Conservation (phyloP, 75 land plant genomes). For the Sequoiadendron giganteum region DNA sequence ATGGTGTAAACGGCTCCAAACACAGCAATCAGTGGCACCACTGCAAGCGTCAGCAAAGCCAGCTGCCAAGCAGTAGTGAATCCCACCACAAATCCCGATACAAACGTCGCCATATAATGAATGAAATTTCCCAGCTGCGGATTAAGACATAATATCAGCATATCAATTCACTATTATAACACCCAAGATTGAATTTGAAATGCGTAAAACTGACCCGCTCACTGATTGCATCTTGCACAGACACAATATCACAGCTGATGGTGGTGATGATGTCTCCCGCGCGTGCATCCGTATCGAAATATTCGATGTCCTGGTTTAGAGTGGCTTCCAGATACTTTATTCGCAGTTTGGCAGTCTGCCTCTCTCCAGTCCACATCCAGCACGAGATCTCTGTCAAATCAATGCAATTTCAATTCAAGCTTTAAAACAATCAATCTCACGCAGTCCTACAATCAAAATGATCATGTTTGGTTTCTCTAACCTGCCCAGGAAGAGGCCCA, state of each 20-base stretch:
- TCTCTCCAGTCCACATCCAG: constrained; percentile 99
- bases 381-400: constrained; percentile 81
- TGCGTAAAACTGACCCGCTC: constrained; percentile 64
- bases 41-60: constrained; percentile 61
- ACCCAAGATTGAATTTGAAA: neutral
- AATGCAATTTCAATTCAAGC: constrained; percentile 14
- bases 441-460: neutral
- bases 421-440: neutral
- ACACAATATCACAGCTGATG: constrained; percentile 74
- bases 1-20: constrained; percentile 46
- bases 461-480: constrained; percentile 9
- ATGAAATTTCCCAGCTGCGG: constrained; percentile 55
- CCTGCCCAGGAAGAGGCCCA: constrained; percentile 96
- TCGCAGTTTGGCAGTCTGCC: constrained; percentile 87
- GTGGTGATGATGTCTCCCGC: constrained; percentile 81
- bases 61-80: constrained; percentile 59
- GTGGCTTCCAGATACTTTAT: constrained; percentile 75
- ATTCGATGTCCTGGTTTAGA: constrained; percentile 83
- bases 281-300: constrained; percentile 78
- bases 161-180: neutral
- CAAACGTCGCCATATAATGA: constrained; percentile 62
- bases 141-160: neutral
- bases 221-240: constrained; percentile 94
- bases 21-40: constrained; percentile 56
- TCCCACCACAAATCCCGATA: constrained; percentile 59